Evolutionary conservation across 164 flowering plant genomes (phyloP), one percentile per base, ranked within the genome.

Genomic region (Nymphaea colorata): DNA sequence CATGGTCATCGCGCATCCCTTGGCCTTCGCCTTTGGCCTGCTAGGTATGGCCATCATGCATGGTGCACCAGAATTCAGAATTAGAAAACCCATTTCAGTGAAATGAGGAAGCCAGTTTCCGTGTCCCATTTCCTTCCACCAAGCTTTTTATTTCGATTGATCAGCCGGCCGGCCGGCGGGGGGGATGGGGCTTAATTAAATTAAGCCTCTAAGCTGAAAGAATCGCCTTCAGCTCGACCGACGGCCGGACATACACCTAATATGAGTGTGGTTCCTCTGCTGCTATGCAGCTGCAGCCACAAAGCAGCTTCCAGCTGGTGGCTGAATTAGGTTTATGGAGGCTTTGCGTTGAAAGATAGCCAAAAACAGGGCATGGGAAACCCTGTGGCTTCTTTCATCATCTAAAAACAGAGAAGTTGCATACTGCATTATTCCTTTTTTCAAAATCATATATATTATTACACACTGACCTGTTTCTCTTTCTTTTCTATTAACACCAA

Each of bases 1-100:
- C 44, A 44, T 70, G 44, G 66, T 62, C 25, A 16, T 64, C 43
- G 75, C 55, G 69, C 81, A 82, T 15, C 25, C 70, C 3, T 17
- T 77, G 70, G 74, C 80, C 65, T 61, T 74, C 68, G 61, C 69
- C 36, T 82, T 82, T 75, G 93, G 93, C 74, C 59, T 88, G 73
- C 74, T 88, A 45, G 93, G 93, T 85, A 77, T 18, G 17, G 64
- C 14, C 57, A 43, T 25, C 36, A 25, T 25, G 36, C 36, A 25
- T 25, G 36, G 36, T 25, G 36, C 36, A 25, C 36, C 36, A 25
- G 36, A 25, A 25, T 25, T 25, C 36, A 25, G 36, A 25, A 25
- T 25, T 25, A 25, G 36, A 25, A 25, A 25, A 25, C 1, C 36
- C 36, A 25, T 25, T 25, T 25, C 36, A 0, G 36, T 25, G 36